phyloP scores from a whole-genome alignment of 176 grass and related monocot species.

The Avena eriantha region DNA sequence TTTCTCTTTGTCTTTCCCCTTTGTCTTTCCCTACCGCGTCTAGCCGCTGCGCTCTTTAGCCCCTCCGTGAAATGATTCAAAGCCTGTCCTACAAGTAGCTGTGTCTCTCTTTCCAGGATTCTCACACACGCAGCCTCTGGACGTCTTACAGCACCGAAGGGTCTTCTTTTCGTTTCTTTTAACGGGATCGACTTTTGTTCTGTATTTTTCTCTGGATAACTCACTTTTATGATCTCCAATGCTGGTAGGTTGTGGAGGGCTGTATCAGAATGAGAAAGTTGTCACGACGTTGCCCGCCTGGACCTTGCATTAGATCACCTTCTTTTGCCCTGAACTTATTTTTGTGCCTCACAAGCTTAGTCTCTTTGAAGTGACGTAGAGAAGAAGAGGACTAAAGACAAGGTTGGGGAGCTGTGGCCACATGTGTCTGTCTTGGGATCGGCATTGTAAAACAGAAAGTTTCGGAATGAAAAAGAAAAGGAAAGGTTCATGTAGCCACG shows the following conservation, averaged over 20 bases:
- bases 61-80: slow-evolving; percentile 89
- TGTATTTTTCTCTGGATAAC: slow-evolving; percentile 44
- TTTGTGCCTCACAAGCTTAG: slow-evolving; percentile 64
- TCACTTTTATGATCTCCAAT: slow-evolving; percentile 49
- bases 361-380: slow-evolving; percentile 50
- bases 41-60: slow-evolving; percentile 49
- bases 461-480: slow-evolving; percentile 47
- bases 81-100: slow-evolving; percentile 87
- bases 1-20: slow-evolving; percentile 64
- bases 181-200: slow-evolving; percentile 43
- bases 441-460: slow-evolving; percentile 54
- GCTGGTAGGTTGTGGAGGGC: slow-evolving; percentile 31
- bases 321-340: slow-evolving; percentile 60
- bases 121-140: slow-evolving; percentile 59
- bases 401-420: slow-evolving; percentile 31
- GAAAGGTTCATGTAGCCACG: slow-evolving; percentile 64
- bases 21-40: slow-evolving; percentile 51
- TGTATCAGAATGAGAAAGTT: slow-evolving; percentile 46
- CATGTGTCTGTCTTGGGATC: slow-evolving; percentile 69
- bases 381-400: slow-evolving; percentile 52
- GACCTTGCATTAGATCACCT: slow-evolving; percentile 20
- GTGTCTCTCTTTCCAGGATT: slow-evolving; percentile 77
- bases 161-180: slow-evolving; percentile 56
- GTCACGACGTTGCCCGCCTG: slow-evolving; percentile 41
- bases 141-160: slow-evolving; percentile 61